Percentiles rank a stretch among this genome's conserved stretches.
These are phyloP conservation scores for Physaria fendleri DNA, from an alignment of 345 rosid species.

Conservation along the genomic window DNA sequence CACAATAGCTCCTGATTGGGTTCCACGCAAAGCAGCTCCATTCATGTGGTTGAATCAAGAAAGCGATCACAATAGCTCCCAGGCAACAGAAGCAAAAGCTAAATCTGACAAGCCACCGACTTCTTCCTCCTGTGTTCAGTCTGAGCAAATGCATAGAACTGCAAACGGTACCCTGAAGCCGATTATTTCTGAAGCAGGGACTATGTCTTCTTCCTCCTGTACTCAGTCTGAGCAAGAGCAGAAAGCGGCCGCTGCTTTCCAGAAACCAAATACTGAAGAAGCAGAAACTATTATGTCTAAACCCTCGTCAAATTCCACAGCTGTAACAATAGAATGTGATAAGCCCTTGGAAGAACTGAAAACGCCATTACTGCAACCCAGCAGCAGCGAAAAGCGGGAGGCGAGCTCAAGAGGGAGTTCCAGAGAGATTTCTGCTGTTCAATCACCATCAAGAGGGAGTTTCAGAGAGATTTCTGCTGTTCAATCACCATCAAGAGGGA, in stretches of 20 bases:
- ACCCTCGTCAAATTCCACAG: conserved; percentile 21
- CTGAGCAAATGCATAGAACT: conserved; percentile 33
- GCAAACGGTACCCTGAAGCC: conserved; percentile 25
- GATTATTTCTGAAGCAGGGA: conserved; percentile 11
- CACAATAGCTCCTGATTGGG: conserved; percentile 52
- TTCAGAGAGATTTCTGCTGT: too few relatives aligned
- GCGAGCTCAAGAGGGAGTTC: conserved; percentile 11
- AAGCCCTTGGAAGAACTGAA: conserved; percentile 45
- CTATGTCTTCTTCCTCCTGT: conserved; percentile 27
- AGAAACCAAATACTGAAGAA: conserved; percentile 20
- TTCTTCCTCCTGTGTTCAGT: conserved; percentile 31
- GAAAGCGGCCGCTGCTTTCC: conserved; percentile 16
- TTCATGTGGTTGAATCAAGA: conserved; percentile 82
- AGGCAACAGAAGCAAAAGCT: conserved; percentile 29
- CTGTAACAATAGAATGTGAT: conserved; percentile 24
- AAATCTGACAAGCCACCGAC: conserved; percentile 29
- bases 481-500: too few relatives aligned
- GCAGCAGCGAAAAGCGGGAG: conserved; percentile 35
- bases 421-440: conserved; percentile 23
- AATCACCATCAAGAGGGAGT: too few relatives aligned
- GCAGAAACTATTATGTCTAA: conserved; percentile 2
- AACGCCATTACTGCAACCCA: conserved; percentile 40
- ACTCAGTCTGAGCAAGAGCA: conserved; percentile 29
- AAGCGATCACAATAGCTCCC: conserved; percentile 27
- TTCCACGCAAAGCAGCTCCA: conserved; percentile 67